phyloP scores from a whole-genome alignment of 257 asterid species.

The Solanum peruvianum region DNA sequence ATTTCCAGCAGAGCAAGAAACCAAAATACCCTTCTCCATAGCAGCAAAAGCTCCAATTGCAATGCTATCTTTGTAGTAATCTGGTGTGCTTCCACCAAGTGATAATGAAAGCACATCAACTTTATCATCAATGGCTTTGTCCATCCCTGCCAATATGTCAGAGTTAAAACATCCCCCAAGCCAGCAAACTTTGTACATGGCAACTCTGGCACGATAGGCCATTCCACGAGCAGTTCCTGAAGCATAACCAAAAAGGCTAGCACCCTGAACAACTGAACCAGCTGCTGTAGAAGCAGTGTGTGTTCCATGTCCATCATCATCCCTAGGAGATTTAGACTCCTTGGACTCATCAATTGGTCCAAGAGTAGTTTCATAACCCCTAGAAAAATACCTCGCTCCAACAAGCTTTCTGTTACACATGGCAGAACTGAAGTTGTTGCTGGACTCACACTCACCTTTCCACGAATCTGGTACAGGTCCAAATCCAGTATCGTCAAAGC shows the following conservation, averaged over 20 bases:
- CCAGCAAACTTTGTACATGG: slow-evolving; percentile 82
- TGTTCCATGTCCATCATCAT: slow-evolving; percentile 92
- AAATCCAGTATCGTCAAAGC: slow-evolving; percentile 60
- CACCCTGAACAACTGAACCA: slow-evolving; percentile 53
- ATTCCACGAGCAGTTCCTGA: slow-evolving; percentile 86
- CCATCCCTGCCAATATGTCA: slow-evolving; percentile 74
- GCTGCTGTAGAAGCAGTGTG: slow-evolving; percentile 88
- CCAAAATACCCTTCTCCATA: slow-evolving; percentile 71
- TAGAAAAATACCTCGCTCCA: slow-evolving; percentile 67
- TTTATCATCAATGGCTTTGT: slow-evolving; percentile 62
- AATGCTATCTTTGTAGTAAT: slow-evolving; percentile 43
- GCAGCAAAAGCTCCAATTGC: slow-evolving; percentile 77
- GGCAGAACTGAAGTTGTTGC: slow-evolving; percentile 49
- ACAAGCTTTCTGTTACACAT: slow-evolving; percentile 62
- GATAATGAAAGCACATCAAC: slow-evolving; percentile 70
- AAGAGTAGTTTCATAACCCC: slow-evolving; percentile 61
- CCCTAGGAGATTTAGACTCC: slow-evolving; percentile 74
- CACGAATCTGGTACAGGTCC: slow-evolving; percentile 59
- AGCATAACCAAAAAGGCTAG: slow-evolving; percentile 73
- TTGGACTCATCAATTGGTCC: slow-evolving; percentile 59
- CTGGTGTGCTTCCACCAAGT: slow-evolving; percentile 62
- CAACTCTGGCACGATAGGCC: slow-evolving; percentile 72
- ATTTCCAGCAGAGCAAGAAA: slow-evolving; percentile 86
- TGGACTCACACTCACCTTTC: slow-evolving; percentile 67
- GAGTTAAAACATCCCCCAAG: slow-evolving; percentile 72